A percentile compares a stretch with the other conserved stretches of the same genome.
Conservation (phyloP, 148 eudicot species). For the Fallopia convolvulus region DNA sequence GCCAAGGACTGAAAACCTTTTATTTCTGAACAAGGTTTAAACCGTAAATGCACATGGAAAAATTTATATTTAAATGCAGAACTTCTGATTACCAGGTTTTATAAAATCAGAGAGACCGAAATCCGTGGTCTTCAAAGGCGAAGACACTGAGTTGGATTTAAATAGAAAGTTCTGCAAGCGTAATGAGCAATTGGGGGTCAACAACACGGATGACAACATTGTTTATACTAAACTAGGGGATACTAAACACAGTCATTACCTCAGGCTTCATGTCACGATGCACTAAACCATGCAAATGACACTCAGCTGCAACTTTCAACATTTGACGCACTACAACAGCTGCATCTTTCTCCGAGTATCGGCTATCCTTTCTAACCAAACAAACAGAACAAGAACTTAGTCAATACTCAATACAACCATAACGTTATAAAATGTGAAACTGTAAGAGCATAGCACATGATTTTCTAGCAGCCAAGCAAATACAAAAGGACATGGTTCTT, state of each 20-base stretch:
- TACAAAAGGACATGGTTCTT: slow-evolving; percentile 16
- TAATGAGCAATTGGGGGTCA: slow-evolving; percentile 5
- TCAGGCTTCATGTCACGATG: slow-evolving; percentile 99
- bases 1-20: neutral
- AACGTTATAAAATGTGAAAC: neutral
- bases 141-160: slow-evolving; percentile 66
- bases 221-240: slow-evolving; percentile 13
- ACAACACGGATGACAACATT: neutral
- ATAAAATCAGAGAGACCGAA: slow-evolving; percentile 95
- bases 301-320: slow-evolving; percentile 97
- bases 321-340: slow-evolving; percentile 90
- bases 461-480: neutral
- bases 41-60: neutral
- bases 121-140: slow-evolving; percentile 87
- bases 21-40: neutral
- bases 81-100: slow-evolving; percentile 55
- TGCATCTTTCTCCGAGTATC: slow-evolving; percentile 90
- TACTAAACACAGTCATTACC: slow-evolving; percentile 29
- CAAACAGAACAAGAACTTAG: neutral
- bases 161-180: slow-evolving; percentile 76
- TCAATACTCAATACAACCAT: neutral
- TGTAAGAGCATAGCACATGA: neutral
- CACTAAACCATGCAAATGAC: slow-evolving; percentile 94
- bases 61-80: neutral
- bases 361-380: slow-evolving; percentile 76